Base-by-base conservation (phyloP, 2,329 filamentous ascomycete species). In the Coniochaeta pulveracea region DNA sequence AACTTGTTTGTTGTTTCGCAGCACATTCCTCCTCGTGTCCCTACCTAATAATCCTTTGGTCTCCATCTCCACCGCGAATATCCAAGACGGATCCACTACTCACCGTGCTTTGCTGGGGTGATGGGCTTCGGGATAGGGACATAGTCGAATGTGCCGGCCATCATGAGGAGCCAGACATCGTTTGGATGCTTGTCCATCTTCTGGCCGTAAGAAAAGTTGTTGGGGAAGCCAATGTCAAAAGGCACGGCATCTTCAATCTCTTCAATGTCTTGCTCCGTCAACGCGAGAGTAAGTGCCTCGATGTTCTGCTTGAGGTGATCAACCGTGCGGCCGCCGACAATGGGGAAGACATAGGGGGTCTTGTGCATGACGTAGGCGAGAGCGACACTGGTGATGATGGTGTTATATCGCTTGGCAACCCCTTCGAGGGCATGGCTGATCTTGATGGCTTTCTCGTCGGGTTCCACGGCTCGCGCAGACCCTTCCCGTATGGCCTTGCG, bases 311-410 rank as follows among this genome's bases (percentile, higher is more conserved):
- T 69, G 25, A 88, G 57, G 48, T 86, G 80, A 32, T 78, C 72
- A 8, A 82, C 52, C 44, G 76, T 85, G 9, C 80, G 66, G 1
- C 77, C 76, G 9, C 81, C 80, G 4, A 85, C 62, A 25, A 86
- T 74, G 1, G 82, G 82, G 47, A 83, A 84, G 10, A 85, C 76
- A 45, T 83, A 74, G 0, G 78, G 71, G 1, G 76, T 61, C 57
- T 85, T 85, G 42, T 74, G 67, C 64, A 82, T 69, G 10, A 85
- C 74, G 47, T 86, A 86, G 3, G 81, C 80, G 16, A 86, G 55
- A 7, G 81, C 80, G 36, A 69, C 51, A 39, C 60, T 63, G 11
- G 62, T 66, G 40, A 66, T 55, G 34, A 51, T 43, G 3, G 58
- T 62, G 39, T 52, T 50, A 42, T 63, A 63, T 38, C 56, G 55